phyloP scores from a whole-genome alignment of 805 yeast genomes.

The Vanderwaltozyma tropicalis region DNA sequence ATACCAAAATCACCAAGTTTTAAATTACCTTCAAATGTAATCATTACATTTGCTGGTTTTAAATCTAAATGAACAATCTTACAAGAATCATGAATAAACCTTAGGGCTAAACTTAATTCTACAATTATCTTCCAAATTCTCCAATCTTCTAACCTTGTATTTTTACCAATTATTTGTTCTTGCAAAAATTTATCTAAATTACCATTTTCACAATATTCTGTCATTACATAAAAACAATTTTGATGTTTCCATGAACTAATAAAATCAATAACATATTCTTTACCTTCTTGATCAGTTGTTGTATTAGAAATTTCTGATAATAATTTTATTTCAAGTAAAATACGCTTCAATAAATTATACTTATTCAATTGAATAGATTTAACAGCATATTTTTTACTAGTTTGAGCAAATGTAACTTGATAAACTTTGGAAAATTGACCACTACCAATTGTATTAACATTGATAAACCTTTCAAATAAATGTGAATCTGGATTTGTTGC shows the following conservation, averaged over 20 bases:
- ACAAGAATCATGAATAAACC: conserved; percentile 65
- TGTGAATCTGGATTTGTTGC: conserved; percentile 29
- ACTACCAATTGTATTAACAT: conserved; percentile 61
- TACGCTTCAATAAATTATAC: conserved; percentile 18
- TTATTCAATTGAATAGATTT: conserved; percentile 60
- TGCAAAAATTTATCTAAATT: conserved; percentile 75
- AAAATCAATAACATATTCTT: conserved; percentile 67
- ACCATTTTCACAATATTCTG: conserved; percentile 92
- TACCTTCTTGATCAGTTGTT: conserved; percentile 44
- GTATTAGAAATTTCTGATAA: conserved; percentile 26
- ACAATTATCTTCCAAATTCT: conserved; percentile 93
- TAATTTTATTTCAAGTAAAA: conserved; percentile 25
- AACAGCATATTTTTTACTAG: conserved; percentile 60
- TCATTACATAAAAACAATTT: conserved; percentile 76
- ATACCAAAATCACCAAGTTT: conserved; percentile 96
- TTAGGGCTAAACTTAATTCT: conserved; percentile 70
- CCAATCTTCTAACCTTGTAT: conserved; percentile 70
- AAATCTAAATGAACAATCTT: conserved; percentile 77
- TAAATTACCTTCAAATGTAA: conserved; percentile 87
- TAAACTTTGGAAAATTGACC: conserved; percentile 91
- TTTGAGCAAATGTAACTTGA: conserved; percentile 58
- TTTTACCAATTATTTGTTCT: conserved; percentile 58
- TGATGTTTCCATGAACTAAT: conserved; percentile 79
- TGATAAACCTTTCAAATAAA: conserved; percentile 40
- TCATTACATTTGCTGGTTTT: conserved; percentile 90